Percentiles rank a stretch among this genome's conserved stretches.
Evolutionary conservation across 495 filamentous ascomycete species (phyloP).

Genomic region (Xylaria acuta): DNA sequence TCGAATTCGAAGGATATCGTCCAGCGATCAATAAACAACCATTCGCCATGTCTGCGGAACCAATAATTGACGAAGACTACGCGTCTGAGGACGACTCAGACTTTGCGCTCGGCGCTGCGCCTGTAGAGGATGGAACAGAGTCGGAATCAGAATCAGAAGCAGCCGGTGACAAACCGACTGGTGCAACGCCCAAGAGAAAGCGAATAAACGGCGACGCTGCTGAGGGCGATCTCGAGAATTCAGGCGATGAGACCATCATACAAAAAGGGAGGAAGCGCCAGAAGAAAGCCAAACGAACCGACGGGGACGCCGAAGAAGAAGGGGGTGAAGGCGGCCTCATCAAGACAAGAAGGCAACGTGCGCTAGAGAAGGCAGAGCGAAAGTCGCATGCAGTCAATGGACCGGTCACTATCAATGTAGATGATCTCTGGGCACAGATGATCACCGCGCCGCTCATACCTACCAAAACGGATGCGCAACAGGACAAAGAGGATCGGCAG

Average conservation of each 20-base stretch:
- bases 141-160: conserved; percentile 48
- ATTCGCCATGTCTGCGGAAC: conserved; percentile 32
- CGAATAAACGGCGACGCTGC: conserved; percentile 46
- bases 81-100: conserved; percentile 77
- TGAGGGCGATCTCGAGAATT: conserved; percentile 62
- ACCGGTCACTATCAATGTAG: conserved; percentile 85
- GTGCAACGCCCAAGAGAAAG: conserved; percentile 46
- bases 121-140: conserved; percentile 52
- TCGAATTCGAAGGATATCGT: not conserved
- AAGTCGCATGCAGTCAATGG: conserved; percentile 67
- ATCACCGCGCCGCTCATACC: conserved; percentile 49
- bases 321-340: conserved; percentile 80
- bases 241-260: conserved; percentile 83
- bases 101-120: conserved; percentile 67
- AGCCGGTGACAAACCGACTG: conserved; percentile 19
- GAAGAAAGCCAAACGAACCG: conserved; percentile 59
- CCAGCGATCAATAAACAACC: not conserved
- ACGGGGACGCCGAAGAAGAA: conserved; percentile 54
- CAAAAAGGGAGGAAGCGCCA: conserved; percentile 62
- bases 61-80: conserved; percentile 62
- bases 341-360: conserved; percentile 77
- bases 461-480: conserved; percentile 28
- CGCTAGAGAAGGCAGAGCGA: conserved; percentile 66
- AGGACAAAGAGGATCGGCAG: conserved; percentile 34
- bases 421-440: conserved; percentile 86